Conservation (phyloP, 2,329 filamentous ascomycete species). For the Colletotrichum coccodes region DNA sequence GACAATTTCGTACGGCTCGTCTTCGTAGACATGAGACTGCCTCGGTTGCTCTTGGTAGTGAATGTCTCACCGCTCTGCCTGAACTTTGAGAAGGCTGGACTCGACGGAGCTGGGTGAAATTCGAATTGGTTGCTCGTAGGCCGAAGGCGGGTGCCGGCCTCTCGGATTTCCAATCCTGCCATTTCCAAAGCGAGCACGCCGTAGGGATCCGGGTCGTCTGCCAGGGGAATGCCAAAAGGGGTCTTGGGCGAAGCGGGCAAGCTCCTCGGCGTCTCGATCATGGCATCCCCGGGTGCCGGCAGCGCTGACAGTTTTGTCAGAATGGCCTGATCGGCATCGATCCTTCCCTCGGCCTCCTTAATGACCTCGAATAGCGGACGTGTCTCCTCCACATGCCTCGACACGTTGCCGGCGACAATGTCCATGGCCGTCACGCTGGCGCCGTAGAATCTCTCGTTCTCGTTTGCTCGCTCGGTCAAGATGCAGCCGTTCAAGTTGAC, state of each 20-base stretch:
- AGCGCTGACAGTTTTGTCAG: slow-evolving; percentile 72
- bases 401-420: slow-evolving; percentile 66
- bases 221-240: slow-evolving; percentile 80
- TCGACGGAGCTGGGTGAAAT: slow-evolving; percentile 80
- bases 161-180: slow-evolving; percentile 87
- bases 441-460: slow-evolving; percentile 69
- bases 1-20: slow-evolving; percentile 78
- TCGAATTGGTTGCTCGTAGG: slow-evolving; percentile 85
- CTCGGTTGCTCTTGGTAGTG: slow-evolving; percentile 69
- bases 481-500: slow-evolving; percentile 67
- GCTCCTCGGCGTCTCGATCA: slow-evolving; percentile 58
- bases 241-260: slow-evolving; percentile 41
- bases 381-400: slow-evolving; percentile 64
- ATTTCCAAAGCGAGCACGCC: slow-evolving; percentile 91
- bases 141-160: slow-evolving; percentile 82
- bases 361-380: slow-evolving; percentile 80
- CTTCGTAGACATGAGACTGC: slow-evolving; percentile 79
- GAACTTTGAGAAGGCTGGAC: slow-evolving; percentile 71
- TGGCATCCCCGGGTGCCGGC: slow-evolving; percentile 80
- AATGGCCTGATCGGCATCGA: slow-evolving; percentile 75
- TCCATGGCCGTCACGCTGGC: slow-evolving; percentile 62
- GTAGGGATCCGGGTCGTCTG: slow-evolving; percentile 89
- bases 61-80: slow-evolving; percentile 77
- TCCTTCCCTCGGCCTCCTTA: slow-evolving; percentile 86
- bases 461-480: slow-evolving; percentile 65